phyloP scores from a whole-genome alignment of 2,329 filamentous ascomycete species.

The Penicillium fuscoglaucum region DNA sequence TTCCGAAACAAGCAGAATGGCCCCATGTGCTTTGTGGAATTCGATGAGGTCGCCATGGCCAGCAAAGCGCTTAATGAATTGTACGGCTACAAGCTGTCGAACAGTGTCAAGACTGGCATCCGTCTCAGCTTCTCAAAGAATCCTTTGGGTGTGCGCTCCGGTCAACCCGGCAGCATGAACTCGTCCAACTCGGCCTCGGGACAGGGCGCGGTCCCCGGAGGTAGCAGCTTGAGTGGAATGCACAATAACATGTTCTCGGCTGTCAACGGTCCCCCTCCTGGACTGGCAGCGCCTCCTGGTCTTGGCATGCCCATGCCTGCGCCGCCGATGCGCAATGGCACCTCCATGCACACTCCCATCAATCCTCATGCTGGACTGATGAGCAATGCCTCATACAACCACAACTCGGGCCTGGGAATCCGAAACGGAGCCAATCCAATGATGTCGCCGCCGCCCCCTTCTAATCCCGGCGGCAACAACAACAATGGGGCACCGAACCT shows the following conservation, averaged over 20 bases:
- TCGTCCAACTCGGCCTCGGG: constrained; percentile 53
- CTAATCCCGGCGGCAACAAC: constrained; percentile 30
- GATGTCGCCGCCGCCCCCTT: constrained; percentile 34
- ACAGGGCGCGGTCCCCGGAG: constrained; percentile 56
- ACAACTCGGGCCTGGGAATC: constrained; percentile 42
- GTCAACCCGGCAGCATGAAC: constrained; percentile 60
- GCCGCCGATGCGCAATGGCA: constrained; percentile 31
- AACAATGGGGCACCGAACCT: constrained; percentile 33
- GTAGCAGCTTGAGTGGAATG: constrained; percentile 56
- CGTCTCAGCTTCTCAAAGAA: constrained; percentile 97
- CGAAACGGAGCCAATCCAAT: constrained; percentile 36
- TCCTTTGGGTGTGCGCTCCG: constrained; percentile 84
- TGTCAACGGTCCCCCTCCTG: constrained; percentile 76
- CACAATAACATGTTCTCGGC: constrained; percentile 65
- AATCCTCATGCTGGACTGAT: constrained; percentile 33
- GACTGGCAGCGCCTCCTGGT: constrained; percentile 73
- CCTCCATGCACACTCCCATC: constrained; percentile 32
- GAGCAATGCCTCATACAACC: constrained; percentile 35
- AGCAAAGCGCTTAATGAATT: constrained; percentile 88
- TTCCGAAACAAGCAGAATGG: constrained; percentile 94
- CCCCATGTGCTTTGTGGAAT: constrained; percentile 98
- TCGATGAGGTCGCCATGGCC: constrained; percentile 88
- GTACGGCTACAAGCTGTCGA: constrained; percentile 82
- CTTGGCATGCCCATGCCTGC: constrained; percentile 49
- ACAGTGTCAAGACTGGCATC: constrained; percentile 92